phyloP scores from a whole-genome alignment of 176 grass and related monocot genomes.

The Ensete ventricosum region DNA sequence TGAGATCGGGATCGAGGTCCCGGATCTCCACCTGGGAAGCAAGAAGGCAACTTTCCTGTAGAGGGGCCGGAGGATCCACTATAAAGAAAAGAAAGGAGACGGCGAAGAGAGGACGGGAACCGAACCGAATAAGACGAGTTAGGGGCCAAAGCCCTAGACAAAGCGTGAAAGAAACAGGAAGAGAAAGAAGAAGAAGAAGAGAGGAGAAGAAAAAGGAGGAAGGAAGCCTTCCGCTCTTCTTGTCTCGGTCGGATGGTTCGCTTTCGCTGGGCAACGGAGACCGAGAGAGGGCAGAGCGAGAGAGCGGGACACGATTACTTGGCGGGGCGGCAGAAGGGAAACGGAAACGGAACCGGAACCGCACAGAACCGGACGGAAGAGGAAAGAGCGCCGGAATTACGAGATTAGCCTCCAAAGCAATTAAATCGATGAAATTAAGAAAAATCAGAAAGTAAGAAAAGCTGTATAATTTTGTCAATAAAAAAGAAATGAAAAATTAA shows the following conservation, averaged over 20 bases:
- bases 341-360: too few relatives aligned
- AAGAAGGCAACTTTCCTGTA: background rate
- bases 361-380: too few relatives aligned
- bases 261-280: background rate
- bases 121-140: background rate
- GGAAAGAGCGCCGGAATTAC: too few relatives aligned
- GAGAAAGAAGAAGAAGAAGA: background rate
- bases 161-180: background rate
- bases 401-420: too few relatives aligned
- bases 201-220: background rate
- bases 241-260: background rate
- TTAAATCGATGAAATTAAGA: too few relatives aligned
- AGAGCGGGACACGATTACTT: background rate
- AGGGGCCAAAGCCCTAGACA: background rate
- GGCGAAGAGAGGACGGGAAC: background rate
- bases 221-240: background rate
- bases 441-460: too few relatives aligned
- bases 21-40: background rate
- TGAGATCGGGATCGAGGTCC: background rate
- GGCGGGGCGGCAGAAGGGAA: too few relatives aligned
- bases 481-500: too few relatives aligned
- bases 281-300: background rate
- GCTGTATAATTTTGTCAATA: too few relatives aligned
- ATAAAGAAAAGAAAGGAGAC: background rate
- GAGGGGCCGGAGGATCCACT: background rate